Evolutionary conservation across 1,284 basidiomycete genomes (phyloP).

Genomic region (Neotropicomus parvogracilis): DNA sequence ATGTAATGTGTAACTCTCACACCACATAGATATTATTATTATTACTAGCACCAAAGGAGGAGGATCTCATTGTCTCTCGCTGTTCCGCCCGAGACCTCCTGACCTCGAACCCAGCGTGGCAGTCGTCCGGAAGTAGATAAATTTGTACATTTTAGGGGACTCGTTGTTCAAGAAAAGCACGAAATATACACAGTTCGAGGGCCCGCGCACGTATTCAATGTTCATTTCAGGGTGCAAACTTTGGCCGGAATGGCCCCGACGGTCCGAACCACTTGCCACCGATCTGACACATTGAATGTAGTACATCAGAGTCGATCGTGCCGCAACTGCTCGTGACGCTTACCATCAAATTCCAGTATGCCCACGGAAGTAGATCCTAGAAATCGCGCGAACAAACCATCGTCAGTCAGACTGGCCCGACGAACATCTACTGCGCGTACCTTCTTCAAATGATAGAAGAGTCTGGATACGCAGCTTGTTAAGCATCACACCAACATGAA

Average conservation of each 20-base stretch:
- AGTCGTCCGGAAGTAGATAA: constrained; percentile 3
- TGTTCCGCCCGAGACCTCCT: constrained; percentile 21
- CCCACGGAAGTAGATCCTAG: constrained; percentile 82
- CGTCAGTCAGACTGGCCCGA: not conserved
- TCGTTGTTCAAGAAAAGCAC: not conserved
- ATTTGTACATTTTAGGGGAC: constrained; percentile 9
- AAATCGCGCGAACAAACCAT: not conserved
- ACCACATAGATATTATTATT: too few relatives aligned
- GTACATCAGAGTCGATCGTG: constrained; percentile 2
- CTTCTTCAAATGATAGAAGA: constrained; percentile 93
- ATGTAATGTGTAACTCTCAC: constrained; percentile 4
- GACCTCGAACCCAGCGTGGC: not conserved
- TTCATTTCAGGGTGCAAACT: constrained; percentile 24
- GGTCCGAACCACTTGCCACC: constrained; percentile 69
- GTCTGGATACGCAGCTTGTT: constrained; percentile 35
- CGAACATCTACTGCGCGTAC: constrained; percentile 34
- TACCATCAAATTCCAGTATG: constrained; percentile 86
- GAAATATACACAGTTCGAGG: not conserved
- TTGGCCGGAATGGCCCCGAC: constrained; percentile 50
- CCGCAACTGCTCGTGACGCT: constrained; percentile 10
- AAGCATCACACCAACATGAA: constrained; percentile 4
- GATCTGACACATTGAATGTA: constrained; percentile 39
- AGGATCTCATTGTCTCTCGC: not conserved
- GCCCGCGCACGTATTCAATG: not conserved
- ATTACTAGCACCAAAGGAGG: not conserved